Evolutionary conservation across 1,284 basidiomycete species (phyloP), one percentile per base, ranked within the genome.

Genomic region (Quambalaria eucalypti): DNA sequence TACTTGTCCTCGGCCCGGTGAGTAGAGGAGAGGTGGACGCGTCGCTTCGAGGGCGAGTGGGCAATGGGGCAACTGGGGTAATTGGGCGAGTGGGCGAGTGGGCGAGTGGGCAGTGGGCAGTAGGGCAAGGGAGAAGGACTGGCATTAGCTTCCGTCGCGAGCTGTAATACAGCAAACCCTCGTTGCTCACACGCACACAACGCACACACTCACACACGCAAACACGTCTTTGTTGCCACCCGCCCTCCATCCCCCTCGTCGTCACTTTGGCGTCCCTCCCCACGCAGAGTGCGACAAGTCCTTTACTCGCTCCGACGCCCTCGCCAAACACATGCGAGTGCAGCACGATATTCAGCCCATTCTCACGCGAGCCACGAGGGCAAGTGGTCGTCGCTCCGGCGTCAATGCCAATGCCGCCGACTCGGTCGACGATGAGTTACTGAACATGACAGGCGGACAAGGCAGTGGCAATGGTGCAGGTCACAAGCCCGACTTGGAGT

Each of bases 251-350:
- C 28, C 14, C 10, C 9, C 28, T 51, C 28, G 28, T n/a, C 28
- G 48, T n/a, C 28, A 29, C 19, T 33, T 48, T 26, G 28, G 23
- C 23, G 16, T 33, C 7, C 28, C 31, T 9, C 14, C 16, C n/a
- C n/a, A n/a, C n/a, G 30, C 67, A 87, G 90, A 91, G 77, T 92
- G 90, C 71, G 90, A 92, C 79, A 91, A 90, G 73, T 87, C 87
- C 0, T 92, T 92, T 74, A 90, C 90, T 4, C 86, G 89, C 30
- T 89, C 88, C 0, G 90, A 92, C 76, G 89, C 89, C 23, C 82
- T 91, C 14, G 86, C 86, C 16, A 92, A 92, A 71, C 89, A 92
- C 74, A 87, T 90, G 84, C 83, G 88, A 19, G 82, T 87, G 14
- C 87, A 90, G 70, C 89, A 92, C 77, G 84, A 69, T 39, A 69